phyloP scores from a whole-genome alignment of 768 basidiomycete genomes.

The Amanita subjunquillea region DNA sequence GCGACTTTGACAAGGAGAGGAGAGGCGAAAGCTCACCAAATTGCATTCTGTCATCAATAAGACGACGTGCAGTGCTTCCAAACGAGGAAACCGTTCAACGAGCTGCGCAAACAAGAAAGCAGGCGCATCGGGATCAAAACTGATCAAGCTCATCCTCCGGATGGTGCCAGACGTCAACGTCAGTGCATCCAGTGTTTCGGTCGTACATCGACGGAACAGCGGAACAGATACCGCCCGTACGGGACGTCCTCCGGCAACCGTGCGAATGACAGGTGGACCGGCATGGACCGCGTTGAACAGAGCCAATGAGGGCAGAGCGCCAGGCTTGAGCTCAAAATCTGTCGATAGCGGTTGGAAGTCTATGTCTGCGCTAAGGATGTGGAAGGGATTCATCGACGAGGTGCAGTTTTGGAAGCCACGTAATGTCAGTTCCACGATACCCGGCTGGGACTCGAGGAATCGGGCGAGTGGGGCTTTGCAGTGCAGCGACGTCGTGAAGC shows the following conservation, averaged over 20 bases:
- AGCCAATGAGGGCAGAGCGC: constrained; percentile 35
- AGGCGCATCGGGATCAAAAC: constrained; percentile 39
- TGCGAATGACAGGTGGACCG: constrained; percentile 31
- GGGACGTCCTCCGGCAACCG: constrained; percentile 36
- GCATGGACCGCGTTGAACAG: constrained; percentile 47
- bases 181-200: constrained; percentile 34
- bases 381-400: constrained; percentile 14
- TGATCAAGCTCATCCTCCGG: constrained; percentile 45
- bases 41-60: constrained; percentile 39
- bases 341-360: constrained; percentile 2
- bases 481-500: constrained; percentile 47
- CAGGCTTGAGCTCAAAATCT: constrained; percentile 23
- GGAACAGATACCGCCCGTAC: constrained; percentile 42
- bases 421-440: constrained; percentile 42
- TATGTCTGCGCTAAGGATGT: constrained; percentile 1
- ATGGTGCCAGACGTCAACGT: constrained; percentile 26
- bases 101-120: constrained; percentile 36
- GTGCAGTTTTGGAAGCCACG: constrained; percentile 35
- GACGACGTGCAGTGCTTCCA: constrained; percentile 56
- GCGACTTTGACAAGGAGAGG: background rate
- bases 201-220: constrained; percentile 30
- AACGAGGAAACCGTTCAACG: constrained; percentile 30
- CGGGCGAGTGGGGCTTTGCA: constrained; percentile 28
- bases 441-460: constrained; percentile 41
- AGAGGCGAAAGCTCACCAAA: constrained; percentile 22